Evolutionary conservation across 2,329 filamentous ascomycete species (phyloP), one percentile per base, ranked within the genome.

Genomic region (Diplocarpon mali): DNA sequence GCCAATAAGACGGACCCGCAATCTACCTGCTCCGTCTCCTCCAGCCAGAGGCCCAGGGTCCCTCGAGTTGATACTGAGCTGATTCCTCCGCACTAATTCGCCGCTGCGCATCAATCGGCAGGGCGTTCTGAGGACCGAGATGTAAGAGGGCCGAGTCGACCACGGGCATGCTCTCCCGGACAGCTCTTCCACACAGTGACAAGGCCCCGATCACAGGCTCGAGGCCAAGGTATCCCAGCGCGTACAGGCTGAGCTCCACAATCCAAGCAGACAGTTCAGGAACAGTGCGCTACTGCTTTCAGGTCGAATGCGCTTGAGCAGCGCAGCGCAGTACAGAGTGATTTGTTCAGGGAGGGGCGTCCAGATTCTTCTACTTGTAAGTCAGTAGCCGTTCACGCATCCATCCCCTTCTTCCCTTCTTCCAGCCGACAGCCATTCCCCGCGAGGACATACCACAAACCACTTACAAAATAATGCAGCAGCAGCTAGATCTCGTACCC

Each of bases 1-100:
- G 39, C 44, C 44, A 48, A 50, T 51, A 40, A 45, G 42, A 30
- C 34, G 28, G 15, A 47, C 36, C 49, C 29, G 43, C 44, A 47
- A 38, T 36, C 38, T 39, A 38, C 7, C 20, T 30, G 32, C 34
- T 40, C 39, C 16, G 35, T 40, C 37, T 47, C 34, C 14, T 35
- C 36, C 40, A 45, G 20, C 4, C 20, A 24, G 28, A 34, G 20
- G 32, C 11, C 36, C 40, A 36, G 40, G 35, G 24, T 39, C 35
- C n/a, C 34, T 40, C 35, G 39, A 30, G 20, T 35, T 17, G 27
- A 31, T 28, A 15, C 17, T 35, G 32, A 38, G 43, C 32, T 44
- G 46, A 38, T 42, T n/a, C 35, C 47, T 46, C 34, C 28, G 38
- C 38, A 41, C 20, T 11, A 28, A 15, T 44, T 45, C 35, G 15